Conservation (phyloP, 1,284 basidiomycete genomes). For the Cutaneotrichosporon arboriforme region DNA sequence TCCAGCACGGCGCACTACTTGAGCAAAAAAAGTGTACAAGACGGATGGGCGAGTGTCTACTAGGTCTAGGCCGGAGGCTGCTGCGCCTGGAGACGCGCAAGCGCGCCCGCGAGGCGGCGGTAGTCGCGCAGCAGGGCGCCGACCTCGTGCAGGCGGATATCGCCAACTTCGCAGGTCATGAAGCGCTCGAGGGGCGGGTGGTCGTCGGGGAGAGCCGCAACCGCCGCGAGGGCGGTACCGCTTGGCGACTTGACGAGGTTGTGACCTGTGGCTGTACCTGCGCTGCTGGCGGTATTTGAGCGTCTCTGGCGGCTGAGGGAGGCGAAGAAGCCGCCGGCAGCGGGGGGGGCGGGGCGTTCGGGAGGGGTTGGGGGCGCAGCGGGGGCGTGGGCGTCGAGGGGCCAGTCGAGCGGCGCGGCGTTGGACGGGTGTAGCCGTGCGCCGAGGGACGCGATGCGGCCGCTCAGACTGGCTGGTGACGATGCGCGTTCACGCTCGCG, state of each 20-base stretch:
- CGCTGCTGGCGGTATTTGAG: not conserved
- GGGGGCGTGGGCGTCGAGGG: not conserved
- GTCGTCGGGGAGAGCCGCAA: not conserved
- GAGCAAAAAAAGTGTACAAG: too few species aligned
- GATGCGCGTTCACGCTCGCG: not conserved
- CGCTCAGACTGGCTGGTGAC: not conserved
- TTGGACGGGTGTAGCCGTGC: not conserved
- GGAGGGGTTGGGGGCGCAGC: too few species aligned
- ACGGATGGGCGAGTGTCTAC: too few species aligned
- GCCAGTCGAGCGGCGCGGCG: not conserved
- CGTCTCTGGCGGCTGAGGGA: conserved; percentile 1
- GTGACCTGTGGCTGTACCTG: too few species aligned
- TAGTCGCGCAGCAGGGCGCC: conserved; percentile 69
- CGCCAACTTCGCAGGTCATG: conserved; percentile 56
- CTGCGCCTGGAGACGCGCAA: conserved; percentile 17
- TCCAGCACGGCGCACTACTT: too few species aligned
- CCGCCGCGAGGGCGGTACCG: not conserved
- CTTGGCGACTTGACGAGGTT: not conserved
- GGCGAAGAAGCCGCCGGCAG: conserved; percentile 5
- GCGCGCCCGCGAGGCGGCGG: conserved; percentile 50
- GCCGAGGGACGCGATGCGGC: not conserved
- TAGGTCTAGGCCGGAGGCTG: not conserved
- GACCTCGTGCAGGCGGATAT: conserved; percentile 68
- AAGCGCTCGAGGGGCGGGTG: conserved; percentile 42
- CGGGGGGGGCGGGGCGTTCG: too few species aligned